Evolutionary conservation across 106 monocot species (phyloP).

Genomic region (Phalaenopsis aphrodite): DNA sequence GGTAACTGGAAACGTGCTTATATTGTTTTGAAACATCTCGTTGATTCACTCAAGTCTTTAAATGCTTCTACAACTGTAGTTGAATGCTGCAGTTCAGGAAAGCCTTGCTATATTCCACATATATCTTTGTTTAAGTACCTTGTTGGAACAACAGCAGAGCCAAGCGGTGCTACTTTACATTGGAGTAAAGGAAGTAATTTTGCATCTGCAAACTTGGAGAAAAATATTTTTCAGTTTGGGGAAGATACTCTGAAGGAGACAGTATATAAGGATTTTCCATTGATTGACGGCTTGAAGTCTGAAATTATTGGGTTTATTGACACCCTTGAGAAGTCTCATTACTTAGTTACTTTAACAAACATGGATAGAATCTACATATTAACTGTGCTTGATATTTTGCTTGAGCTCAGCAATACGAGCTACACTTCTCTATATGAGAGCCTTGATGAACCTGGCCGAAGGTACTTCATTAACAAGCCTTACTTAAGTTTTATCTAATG

Average conservation of each 20-base stretch:
- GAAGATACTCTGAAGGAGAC: conserved; percentile 15
- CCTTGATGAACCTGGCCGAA: conserved; percentile 84
- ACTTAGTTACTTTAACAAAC: conserved; percentile 24
- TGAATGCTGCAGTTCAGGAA: conserved; percentile 10
- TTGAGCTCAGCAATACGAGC: conserved; percentile 41
- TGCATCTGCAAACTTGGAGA: conserved; percentile 15
- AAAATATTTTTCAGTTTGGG: conserved; percentile 19
- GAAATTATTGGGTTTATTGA: conserved; percentile 35
- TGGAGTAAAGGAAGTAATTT: conserved; percentile 47
- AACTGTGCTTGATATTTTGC: conserved; percentile 66
- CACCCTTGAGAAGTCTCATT: conserved; percentile 22
- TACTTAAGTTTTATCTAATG: not conserved
- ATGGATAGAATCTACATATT: conserved; percentile 49
- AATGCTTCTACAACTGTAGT: conserved; percentile 13
- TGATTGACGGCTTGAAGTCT: conserved; percentile 29
- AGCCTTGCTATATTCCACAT: conserved; percentile 31
- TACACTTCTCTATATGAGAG: conserved; percentile 63
- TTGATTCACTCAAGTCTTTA: conserved; percentile 34
- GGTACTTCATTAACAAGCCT: conserved; percentile 31
- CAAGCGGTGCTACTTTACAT: conserved; percentile 27
- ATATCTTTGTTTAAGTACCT: conserved; percentile 46
- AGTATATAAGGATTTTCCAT: conserved; percentile 6
- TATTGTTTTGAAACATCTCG: conserved; percentile 58
- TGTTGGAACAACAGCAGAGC: conserved; percentile 19
- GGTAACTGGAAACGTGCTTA: conserved; percentile 80